phyloP scores from a whole-genome alignment of 2,329 filamentous ascomycete genomes.

The Nannizziopsis arthrosporioides region DNA sequence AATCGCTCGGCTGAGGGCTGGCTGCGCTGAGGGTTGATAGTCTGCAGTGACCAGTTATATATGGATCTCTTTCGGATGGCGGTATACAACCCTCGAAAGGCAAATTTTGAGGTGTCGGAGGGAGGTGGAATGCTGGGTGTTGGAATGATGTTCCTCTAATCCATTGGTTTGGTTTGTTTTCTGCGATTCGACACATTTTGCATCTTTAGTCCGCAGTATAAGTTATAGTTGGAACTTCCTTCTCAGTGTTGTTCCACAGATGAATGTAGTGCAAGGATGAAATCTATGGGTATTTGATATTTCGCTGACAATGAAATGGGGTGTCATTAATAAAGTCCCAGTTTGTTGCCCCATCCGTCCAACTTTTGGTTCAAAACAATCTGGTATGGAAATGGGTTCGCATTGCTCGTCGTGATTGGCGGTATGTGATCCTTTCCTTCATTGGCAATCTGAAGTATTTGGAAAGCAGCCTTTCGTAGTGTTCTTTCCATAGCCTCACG shows the following conservation, averaged over 20 bases:
- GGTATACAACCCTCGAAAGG: background rate
- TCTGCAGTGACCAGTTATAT: conserved; percentile 2
- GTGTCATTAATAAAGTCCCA: conserved; percentile 55
- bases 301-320: background rate
- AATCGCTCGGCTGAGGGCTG: background rate
- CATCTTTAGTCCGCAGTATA: no score
- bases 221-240: no score
- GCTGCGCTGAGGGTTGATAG: no score
- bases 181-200: no score
- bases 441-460: conserved; percentile 80
- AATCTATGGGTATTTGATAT: background rate
- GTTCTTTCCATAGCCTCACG: conserved; percentile 84
- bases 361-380: conserved; percentile 78
- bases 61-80: conserved; percentile 1
- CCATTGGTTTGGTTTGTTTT: no score
- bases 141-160: no score
- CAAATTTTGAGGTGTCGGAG: no score
- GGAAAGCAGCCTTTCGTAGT: conserved; percentile 73
- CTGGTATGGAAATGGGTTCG: conserved; percentile 91
- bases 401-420: conserved; percentile 81
- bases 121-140: no score
- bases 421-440: conserved; percentile 90
- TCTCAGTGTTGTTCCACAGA: no score
- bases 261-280: no score
- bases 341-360: conserved; percentile 65